Conservation (phyloP, 345 rosid species). For the Eucalyptus erythrocorys region DNA sequence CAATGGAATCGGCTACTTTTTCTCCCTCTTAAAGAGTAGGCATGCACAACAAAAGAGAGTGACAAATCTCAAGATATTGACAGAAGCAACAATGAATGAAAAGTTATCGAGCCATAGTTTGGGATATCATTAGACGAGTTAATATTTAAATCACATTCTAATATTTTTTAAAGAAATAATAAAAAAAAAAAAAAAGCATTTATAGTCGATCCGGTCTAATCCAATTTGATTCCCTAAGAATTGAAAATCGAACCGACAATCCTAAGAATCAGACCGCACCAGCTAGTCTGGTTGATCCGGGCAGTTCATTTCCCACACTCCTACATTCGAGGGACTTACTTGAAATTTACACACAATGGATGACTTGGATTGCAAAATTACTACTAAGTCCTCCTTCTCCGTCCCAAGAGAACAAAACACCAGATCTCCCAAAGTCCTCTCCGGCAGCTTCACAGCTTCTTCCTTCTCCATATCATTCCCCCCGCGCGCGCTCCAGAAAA, state of each 20-base stretch:
- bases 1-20: too few relatives aligned
- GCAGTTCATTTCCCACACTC: too few relatives aligned
- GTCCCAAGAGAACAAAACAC: background rate
- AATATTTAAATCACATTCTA: too few relatives aligned
- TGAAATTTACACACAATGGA: background rate
- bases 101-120: too few relatives aligned
- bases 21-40: too few relatives aligned
- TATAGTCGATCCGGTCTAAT: fast-evolving
- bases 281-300: too few relatives aligned
- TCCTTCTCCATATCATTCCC: background rate
- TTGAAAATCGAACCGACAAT: fast-evolving
- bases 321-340: background rate
- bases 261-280: fast-evolving
- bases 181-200: too few relatives aligned
- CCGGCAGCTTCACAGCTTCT: background rate
- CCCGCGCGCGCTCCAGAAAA: background rate
- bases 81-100: too few relatives aligned
- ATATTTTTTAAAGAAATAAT: too few relatives aligned
- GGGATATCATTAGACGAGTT: fast-evolving
- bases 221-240: too few relatives aligned
- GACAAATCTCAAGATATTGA: fast-evolving
- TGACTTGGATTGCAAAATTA: background rate
- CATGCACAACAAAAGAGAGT: too few relatives aligned
- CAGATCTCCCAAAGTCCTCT: background rate
- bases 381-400: too few relatives aligned